Base-by-base conservation (phyloP, 2,329 filamentous ascomycete genomes). In the Alternaria brassicae region DNA sequence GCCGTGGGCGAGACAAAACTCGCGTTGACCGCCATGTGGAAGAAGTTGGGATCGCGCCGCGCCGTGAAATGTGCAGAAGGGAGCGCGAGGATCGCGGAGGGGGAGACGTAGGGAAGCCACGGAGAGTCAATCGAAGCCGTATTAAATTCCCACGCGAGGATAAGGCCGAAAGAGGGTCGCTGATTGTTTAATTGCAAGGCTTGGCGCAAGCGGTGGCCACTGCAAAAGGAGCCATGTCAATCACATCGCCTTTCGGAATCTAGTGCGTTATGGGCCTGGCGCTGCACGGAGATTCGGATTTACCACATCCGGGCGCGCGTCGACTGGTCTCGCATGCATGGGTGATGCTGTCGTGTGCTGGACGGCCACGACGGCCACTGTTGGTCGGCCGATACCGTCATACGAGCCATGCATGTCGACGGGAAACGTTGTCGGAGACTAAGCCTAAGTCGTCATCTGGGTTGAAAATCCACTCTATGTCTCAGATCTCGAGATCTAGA, bases 1-100 rank as follows among this genome's bases (percentile, higher is more conserved):
- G 77, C 76, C 56, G 75, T 74, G 42, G 77, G 77, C 73, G 76
- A 78, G 40, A 75, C 74, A 58, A 77, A 77, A 65, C 72, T 78
- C 67, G 68, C 71, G 62, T 79, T 78, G 67, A 72, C 71, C 39
- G 70, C 71, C 75, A 78, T 78, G 28, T 30, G 42, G 67, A 52
- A 39, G n/a, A 30, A 21, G n/a, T 25, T 25, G 17, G 37, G 27
- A 30, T 53, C 23, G 54, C 59, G 60, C 50, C 25, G 60, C 60
- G 54, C 51, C 37, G 48, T 19, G 23, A 3, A 12, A 12, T 13
- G 39, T 41, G 48, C 13, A 40, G 15, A 28, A 48, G 37, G 17
- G 17, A 19, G 52, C 56, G 56, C 59, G 51, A 53, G 8, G 49
- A 39, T 60, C 54, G 61, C 63, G 52, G 42, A 41, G 48, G 36